These are phyloP conservation scores for sorghum (Sorghum bicolor) DNA, from an alignment of 176 grass and related monocot genomes.

Conservation along the genomic window DNA sequence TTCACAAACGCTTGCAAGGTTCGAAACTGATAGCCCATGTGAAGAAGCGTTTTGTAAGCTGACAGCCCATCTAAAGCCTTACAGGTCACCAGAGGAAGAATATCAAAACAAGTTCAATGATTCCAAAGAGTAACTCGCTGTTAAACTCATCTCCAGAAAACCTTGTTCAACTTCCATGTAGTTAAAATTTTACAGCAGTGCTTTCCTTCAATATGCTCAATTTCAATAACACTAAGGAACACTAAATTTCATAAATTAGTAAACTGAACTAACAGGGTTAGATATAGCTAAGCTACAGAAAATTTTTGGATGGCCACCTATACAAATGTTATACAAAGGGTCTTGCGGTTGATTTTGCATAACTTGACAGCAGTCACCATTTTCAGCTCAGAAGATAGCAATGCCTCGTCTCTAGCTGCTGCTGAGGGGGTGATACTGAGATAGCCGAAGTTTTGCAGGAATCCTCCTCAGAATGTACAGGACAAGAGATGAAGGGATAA, in stretches of 20 bases:
- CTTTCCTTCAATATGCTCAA: neutral
- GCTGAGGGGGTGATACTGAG: conserved; percentile 43
- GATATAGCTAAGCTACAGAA: neutral
- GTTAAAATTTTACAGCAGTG: neutral
- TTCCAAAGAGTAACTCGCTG: neutral
- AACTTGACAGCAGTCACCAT: neutral
- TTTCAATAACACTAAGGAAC: neutral
- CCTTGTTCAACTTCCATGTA: neutral
- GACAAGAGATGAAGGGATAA: conserved; percentile 69
- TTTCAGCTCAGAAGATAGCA: neutral
- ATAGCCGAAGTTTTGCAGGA: conserved; percentile 45
- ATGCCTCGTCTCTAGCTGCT: conserved; percentile 21
- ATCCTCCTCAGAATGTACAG: conserved; percentile 81
- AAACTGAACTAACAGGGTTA: conserved; percentile 21
- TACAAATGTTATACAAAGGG: conserved; percentile 7
- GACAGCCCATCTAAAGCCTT: no score
- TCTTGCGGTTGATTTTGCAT: neutral
- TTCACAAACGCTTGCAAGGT: no score
- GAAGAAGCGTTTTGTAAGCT: no score
- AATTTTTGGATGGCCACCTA: neutral
- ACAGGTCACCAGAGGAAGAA: no score
- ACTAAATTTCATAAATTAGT: neutral
- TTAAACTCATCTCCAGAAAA: neutral
- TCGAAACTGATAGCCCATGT: no score
- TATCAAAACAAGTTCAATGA: no score